Base-by-base conservation (phyloP, 495 filamentous ascomycete species). In the Chaetomium fimeti region DNA sequence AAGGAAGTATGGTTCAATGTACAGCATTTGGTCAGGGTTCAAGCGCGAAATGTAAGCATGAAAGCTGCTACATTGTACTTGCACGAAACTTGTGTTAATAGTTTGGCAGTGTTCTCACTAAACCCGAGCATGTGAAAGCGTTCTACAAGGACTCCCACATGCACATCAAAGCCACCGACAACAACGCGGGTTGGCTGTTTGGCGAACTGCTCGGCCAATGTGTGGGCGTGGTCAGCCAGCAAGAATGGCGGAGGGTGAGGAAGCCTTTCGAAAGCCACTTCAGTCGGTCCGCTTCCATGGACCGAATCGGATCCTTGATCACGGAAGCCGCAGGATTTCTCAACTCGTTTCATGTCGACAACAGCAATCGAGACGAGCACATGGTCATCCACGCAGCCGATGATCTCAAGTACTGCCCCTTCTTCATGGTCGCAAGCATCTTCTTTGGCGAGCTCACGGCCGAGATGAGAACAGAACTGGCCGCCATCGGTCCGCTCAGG, bases 201-300 rank as follows among this genome's bases (percentile, higher is more conserved):
- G 64, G 70, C 22, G 60, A 76, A 60, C 61, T 80, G 5, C 70
- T 81, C 1, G 79, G 79, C 13, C 24, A 69, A 47, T 79, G 77
- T 60, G 38, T 80, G 2, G 79, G 77, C 1, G 55, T 81, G 9
- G 63, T 79, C 48, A 77, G 66, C 43, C 60, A 66, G 4, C 25
- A 55, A 5, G 28, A 68, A n/a, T 80, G 74, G 71, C 43, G 47
- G 9, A 58, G 32, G 65, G 68, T 65, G 48, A 68, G 24, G n/a
- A 12, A 40, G 8, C 9, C 38, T 15, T 11, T 40, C 38, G 38
- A 40, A 15, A 15, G 29, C 29, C 29, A 32, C 29, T 32, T 32
- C 29, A 32, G 3, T 32, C 29, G 29, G 29, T 32, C 29, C 29
- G 29, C 29, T 32, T 32, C 29, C 29, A 32, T 32, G 29, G 29